Base-by-base conservation (phyloP, 495 filamentous ascomycete species). In the Talaromyces stipitatus region DNA sequence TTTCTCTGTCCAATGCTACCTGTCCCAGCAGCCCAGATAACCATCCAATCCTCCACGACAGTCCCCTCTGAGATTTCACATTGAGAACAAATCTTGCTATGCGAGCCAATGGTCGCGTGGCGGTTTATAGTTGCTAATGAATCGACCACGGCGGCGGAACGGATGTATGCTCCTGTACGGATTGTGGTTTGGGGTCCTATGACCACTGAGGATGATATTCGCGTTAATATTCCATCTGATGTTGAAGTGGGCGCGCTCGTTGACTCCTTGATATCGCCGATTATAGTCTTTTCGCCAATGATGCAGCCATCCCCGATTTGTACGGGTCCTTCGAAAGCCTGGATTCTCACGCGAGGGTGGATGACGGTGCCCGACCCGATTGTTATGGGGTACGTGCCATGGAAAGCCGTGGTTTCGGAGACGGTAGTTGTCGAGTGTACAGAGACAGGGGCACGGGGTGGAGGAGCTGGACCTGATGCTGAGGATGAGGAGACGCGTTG, bases 261-360 rank as follows among this genome's bases (percentile, higher is more conserved):
- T 10, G 76, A 64, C 43, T 72, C 68, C 4, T 67, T 60, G 4
- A 7, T 12, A 26, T 76, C 74, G 0, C 83, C 85, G n/a, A 91
- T 75, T 3, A 70, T 70, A 24, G 77, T 74, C 50, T 87, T 85
- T 72, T 96, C 91, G 59, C 83, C 80, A 47, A 96, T 79, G 30
- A 94, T 85, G 67, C 87, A 89, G 33, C 82, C 76, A 10, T 84
- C 81, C 0, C 88, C 89, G 47, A 96, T 81, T 8, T 75, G 81
- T 29, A 96, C 80, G 20, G 86, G 82, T 0, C 88, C 91, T 46
- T 80, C 73, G 36, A 78, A 74, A 1, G 87, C 83, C 62, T 86
- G 83, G 62, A 96, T 74, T 50, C 80, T 78, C 0, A 83, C 80
- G 56, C 90, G 87, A 1, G 91, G 91, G 71, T 96, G 91, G 56